Base-by-base conservation (phyloP, 352 stramenopile species). In the Blastocystis sp. region DNA sequence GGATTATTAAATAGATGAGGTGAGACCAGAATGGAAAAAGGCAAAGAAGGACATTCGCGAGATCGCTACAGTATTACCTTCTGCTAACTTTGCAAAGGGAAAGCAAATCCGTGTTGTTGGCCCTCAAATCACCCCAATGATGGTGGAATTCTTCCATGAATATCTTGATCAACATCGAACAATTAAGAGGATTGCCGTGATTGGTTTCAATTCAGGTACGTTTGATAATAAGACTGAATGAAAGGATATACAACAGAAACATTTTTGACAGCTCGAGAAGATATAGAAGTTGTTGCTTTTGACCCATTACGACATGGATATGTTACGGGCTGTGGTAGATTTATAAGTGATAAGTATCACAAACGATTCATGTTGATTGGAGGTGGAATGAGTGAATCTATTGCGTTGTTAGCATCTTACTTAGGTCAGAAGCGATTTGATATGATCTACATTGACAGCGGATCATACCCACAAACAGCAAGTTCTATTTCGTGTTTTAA, bases 401-500 rank as follows among this genome's bases (percentile, higher is more conserved):
- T 84, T 57, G 73, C 27, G 17, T 24, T 84, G 48, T 64, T 84
- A 4, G 51, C 73, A n/a, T 53, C 42, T 15, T 84, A 54, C 30
- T 48, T 84, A 22, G 73, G 73, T 27, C n/a, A 62, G 6, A 84
- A 84, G 51, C 73, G 73, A 68, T 84, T 84, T 42, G 73, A 84
- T 57, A 84, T 84, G 73, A 84, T 84, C 40, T 84, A 84, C 33
- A 84, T 84, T 19, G 73, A 84, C 73, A 84, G 73, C 33, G 73
- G 73, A 13, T 84, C 73, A 15, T 84, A 84, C n/a, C 73, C 73
- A 2, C 58, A 53, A 27, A 84, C 73, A 19, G 73, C 73, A 3
- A 33, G 73, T 84, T 40, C 11, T 24, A 19, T 13, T 64, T n/a
- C 9, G 24, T n/a, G 13, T 6, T 3, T 33, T 24, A 6, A 22